phyloP scores from a whole-genome alignment of 495 filamentous ascomycete genomes.

The Entonaema liquescens region DNA sequence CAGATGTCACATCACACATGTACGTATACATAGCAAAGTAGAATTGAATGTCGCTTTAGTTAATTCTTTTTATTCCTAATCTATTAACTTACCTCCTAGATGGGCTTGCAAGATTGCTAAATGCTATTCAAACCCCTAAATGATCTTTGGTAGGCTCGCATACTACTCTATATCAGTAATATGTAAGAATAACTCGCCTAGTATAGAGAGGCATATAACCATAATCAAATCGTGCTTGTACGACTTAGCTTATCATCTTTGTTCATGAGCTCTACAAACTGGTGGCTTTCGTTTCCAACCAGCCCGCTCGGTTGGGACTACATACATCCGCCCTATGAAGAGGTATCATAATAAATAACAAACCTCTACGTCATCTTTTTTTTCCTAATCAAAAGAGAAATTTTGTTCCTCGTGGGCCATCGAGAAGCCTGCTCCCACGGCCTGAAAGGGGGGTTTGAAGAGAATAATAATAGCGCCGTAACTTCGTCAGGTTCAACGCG shows the following conservation, averaged over 20 bases:
- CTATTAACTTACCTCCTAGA: not conserved
- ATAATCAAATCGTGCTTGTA: not conserved
- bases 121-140: not conserved
- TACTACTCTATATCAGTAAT: not conserved
- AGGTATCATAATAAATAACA: slow-evolving; percentile 1
- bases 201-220: not conserved
- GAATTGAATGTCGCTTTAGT: too few relatives aligned
- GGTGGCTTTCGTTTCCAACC: slow-evolving; percentile 23
- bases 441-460: slow-evolving; percentile 28
- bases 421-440: slow-evolving; percentile 36
- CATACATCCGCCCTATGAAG: slow-evolving; percentile 22
- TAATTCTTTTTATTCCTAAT: not conserved
- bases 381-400: slow-evolving; percentile 19
- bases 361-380: slow-evolving; percentile 14
- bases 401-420: slow-evolving; percentile 32
- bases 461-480: slow-evolving; percentile 33
- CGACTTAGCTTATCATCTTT: slow-evolving; percentile 32
- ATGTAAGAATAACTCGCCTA: not conserved
- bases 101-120: not conserved
- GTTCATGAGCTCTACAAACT: slow-evolving; percentile 34
- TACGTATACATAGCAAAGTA: not conserved
- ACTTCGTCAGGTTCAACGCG: slow-evolving; percentile 43
- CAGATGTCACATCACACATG: not conserved
- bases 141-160: not conserved
- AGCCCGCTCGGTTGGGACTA: slow-evolving; percentile 33